Base-by-base conservation (phyloP, 306 rosid genomes). In the Sicyos edulis region DNA sequence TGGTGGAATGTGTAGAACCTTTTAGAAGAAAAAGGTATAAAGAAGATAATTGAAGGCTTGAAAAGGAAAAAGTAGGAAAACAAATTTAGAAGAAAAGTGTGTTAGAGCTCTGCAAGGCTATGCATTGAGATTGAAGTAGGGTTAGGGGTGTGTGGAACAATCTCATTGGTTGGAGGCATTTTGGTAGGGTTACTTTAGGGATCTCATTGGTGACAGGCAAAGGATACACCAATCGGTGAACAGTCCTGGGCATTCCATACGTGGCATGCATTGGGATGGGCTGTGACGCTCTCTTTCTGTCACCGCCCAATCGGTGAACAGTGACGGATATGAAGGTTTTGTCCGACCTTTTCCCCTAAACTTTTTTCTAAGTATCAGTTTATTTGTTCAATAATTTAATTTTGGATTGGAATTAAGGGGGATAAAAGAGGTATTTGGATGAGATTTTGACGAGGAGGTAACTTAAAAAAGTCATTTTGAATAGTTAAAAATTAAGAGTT, bases 271-370 rank as follows among this genome's bases (percentile, higher is more conserved):
- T 26, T 3, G 6, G 7, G 70, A 32, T 12, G 72, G 55, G 40
- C 1, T 47, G 32, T 45, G 55, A 66, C 53, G 56, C 8, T 12
- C 53, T 45, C 55, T 16, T 45, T 67, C 72, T 20, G 42, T 67
- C 72, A 67, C 55, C 72, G 47, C 72, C 71, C 34, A 44, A 47
- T 40, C 56, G 22, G 19, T 44, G 72, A 47, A 67, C 12, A 47
- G 72, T 64, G 20, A 44, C 17, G 29, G 40, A 45, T 10, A 64
- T 40, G 10, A 64, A 42, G 9, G 5, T 37, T 37, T 40, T 40
- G 20, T 19, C 40, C 19, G 45, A 14, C 2, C 15, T 29, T 60
- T 26, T 8, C 4, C 62, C 7, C 62, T 3, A 55, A 55, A 3
- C 7, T 60, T 58, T 4, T 12, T 58, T 34, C 4, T 34, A 34